Evolutionary conservation across 257 asterid species (phyloP), one percentile per base, ranked within the genome.

Genomic region (Haberlea rhodopensis): DNA sequence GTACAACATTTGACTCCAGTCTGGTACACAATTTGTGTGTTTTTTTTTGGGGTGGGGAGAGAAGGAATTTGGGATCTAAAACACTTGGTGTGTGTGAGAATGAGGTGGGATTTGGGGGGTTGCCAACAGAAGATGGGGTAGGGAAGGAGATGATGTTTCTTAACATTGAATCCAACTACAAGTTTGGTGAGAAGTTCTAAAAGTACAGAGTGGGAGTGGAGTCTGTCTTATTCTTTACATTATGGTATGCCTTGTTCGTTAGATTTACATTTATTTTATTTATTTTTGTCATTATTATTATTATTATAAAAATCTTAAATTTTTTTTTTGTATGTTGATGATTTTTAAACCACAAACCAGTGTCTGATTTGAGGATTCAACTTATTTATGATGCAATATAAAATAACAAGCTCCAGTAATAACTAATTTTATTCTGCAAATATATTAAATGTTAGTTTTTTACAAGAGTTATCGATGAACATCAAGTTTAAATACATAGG

Each of bases 111-210:
- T n/a, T 57, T 55, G 59, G 43, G 55, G 37, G 56, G 27, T 46
- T 59, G 66, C 77, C 82, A 79, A 77, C 80, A 75, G 53, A 71
- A 5, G 31, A 60, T n/a, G 68, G 65, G 72, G 54, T 10, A 68
- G 69, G 71, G n/a, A 37, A 3, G 70, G 55, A 71, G 69, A 51
- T 69, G 76, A 54, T 68, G 64, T 78, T 53, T 32, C 86, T 73
- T 81, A 40, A 64, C 78, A 76, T 81, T 76, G 72, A 82, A 82
- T 78, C 81, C 22, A 76, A 86, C 87, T 25, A 64, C 84, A 5
- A 54, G 83, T 72, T 79, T 76, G 88, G 79, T 75, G 68, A 23
- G 68, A 53, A 74, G 60, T 46, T 57, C 65, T 53, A 5, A 16
- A n/a, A 40, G 19, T 4, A 43, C 51, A 43, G 51, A 15, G 7